Conservation (phyloP, 345 rosid genomes). For the Aquilaria malaccensis region DNA sequence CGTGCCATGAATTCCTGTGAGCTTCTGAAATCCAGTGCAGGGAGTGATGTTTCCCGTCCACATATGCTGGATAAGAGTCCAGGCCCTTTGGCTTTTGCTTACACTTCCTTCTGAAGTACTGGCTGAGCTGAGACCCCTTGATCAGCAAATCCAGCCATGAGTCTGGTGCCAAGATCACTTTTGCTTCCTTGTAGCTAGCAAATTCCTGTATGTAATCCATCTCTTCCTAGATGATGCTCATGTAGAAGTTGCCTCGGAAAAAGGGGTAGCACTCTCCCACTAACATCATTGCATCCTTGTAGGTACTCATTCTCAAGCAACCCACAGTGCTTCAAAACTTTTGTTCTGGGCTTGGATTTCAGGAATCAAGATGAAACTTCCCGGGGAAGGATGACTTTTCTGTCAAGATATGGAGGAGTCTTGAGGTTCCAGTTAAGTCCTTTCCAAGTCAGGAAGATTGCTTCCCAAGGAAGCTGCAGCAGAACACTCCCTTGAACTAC, state of each 20-base stretch:
- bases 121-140: conserved; percentile 62
- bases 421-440: conserved; percentile 41
- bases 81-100: conserved; percentile 51
- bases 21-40: conserved; percentile 80
- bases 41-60: conserved; percentile 35
- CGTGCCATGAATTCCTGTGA: conserved; percentile 67
- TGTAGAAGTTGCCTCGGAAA: conserved; percentile 47
- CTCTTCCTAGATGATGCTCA: conserved; percentile 41
- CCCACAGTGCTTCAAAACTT: conserved; percentile 43
- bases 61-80: conserved; percentile 43
- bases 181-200: conserved; percentile 41
- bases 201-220: conserved; percentile 32
- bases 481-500: conserved; percentile 16
- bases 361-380: conserved; percentile 56
- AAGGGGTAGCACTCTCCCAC: conserved; percentile 71
- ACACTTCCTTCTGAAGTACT: conserved; percentile 59
- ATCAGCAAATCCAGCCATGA: conserved; percentile 64
- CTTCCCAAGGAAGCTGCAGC: conserved; percentile 31
- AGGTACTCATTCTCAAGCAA: conserved; percentile 44
- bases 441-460: conserved; percentile 37
- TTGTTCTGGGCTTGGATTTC: conserved; percentile 55
- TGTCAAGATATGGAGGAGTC: conserved; percentile 42
- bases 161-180: conserved; percentile 43
- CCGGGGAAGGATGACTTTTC: conserved; percentile 43
- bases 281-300: conserved; percentile 40